phyloP scores from a whole-genome alignment of 768 basidiomycete species.

The Lentinula guzmanii region DNA sequence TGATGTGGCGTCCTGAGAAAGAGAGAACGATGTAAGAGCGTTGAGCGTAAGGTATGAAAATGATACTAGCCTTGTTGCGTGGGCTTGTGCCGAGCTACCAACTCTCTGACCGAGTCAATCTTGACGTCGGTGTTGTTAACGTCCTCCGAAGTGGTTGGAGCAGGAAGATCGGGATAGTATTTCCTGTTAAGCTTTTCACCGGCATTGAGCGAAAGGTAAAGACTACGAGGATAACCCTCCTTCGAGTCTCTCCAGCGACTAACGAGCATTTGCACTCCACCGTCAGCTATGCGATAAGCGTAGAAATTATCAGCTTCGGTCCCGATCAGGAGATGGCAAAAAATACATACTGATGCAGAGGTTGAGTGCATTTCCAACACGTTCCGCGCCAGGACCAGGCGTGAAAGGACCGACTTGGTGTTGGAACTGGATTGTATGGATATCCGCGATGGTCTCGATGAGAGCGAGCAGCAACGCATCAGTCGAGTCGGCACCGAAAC shows the following conservation, averaged over 20 bases:
- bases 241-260: neutral
- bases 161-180: neutral
- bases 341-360: neutral
- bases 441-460: neutral
- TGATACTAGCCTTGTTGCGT: neutral
- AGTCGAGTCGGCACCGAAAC: neutral
- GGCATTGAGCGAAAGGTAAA: neutral
- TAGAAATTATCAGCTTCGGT: neutral
- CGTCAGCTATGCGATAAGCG: neutral
- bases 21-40: too few relatives aligned
- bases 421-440: neutral
- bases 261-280: neutral
- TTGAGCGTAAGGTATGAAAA: neutral
- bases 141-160: neutral
- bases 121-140: neutral
- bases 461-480: neutral
- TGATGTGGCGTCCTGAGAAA: neutral
- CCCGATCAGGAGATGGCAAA: neutral
- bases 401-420: neutral
- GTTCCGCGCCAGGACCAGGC: neutral
- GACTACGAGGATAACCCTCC: neutral
- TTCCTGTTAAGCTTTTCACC: neutral
- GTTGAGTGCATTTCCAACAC: neutral
- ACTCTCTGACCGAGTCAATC: neutral
- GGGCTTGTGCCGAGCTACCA: neutral